Base-by-base conservation (phyloP, 768 basidiomycete species). In the Suillus variegatus region DNA sequence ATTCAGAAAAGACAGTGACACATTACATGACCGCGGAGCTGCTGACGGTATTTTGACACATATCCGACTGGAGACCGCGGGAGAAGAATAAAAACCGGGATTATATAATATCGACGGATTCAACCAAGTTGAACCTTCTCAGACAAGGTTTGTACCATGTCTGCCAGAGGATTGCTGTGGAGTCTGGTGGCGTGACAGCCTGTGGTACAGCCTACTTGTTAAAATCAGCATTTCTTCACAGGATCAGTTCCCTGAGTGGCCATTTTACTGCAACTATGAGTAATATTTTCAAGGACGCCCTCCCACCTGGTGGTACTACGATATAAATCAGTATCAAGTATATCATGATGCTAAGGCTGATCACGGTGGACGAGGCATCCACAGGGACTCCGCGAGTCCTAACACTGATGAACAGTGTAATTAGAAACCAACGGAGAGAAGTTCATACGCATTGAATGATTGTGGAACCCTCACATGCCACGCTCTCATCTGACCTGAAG, bases 261-360 rank as follows among this genome's bases (percentile, higher is more conserved):
- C n/a, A 55, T n/a, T n/a, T 55, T n/a, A 36, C 54, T 55, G 20
- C 20, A 55, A 36, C 54, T 55, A 55, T 13, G 20, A 55, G 54
- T 36, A 55, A 12, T 35, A 35, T 55, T 36, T 28, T 14, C 25
- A 12, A 44, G 41, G 41, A 43, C 41, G 14, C 40, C 40, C 14
- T 14, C 14, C 41, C 16, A 18, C 7, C 18, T 8, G 7, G 43
- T 20, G 20, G 16, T 10, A 6, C 32, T 32, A 32, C 32, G 36
- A 10, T 36, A 16, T 20, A 20, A 22, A 14, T 25, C 25, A 16
- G 6, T 5, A 51, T 14, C 49, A 25, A 22, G 51, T 9, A 2
- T 1, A 18, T 49, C 47, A 25, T 13, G 47, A 25, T 49, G 22
- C n/a, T 49, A 14, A 13, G 22, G 47, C 12, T 22, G 20, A n/a